A percentile compares a stretch with the other conserved stretches of the same genome.
phyloP scores from a whole-genome alignment of 306 rosid species.

The Ziziphus jujuba region DNA sequence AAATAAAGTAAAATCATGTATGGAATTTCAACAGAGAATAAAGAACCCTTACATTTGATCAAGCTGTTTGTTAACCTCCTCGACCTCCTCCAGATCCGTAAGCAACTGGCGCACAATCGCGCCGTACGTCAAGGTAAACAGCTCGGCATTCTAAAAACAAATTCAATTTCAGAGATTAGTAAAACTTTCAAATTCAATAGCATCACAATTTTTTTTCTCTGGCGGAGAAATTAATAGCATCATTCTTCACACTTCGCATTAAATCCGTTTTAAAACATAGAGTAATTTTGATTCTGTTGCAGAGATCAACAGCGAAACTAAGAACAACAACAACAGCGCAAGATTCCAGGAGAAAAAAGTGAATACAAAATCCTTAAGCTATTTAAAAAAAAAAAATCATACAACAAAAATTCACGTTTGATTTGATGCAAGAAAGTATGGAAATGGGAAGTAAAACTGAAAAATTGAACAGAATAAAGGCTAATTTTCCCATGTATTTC shows the following conservation, averaged over 20 bases:
- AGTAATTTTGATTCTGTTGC: too few species aligned
- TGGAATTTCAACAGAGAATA: neutral
- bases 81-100: conserved; percentile 96
- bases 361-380: neutral
- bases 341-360: neutral
- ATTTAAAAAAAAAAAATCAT: neutral
- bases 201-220: too few species aligned
- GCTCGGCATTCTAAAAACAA: conserved; percentile 78
- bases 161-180: conserved; percentile 5
- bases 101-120: conserved; percentile 98
- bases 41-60: conserved; percentile 71
- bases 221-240: neutral
- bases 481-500: conserved; percentile 1
- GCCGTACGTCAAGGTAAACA: conserved; percentile 96
- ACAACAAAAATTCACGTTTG: too few species aligned
- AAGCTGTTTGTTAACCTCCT: conserved; percentile 97
- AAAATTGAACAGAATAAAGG: neutral
- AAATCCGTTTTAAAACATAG: neutral
- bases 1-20: neutral
- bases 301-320: too few species aligned
- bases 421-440: neutral
- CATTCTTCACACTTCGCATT: neutral
- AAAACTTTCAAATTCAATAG: too few species aligned
- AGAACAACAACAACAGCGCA: neutral
- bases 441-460: neutral